Conservation (phyloP, 2,329 filamentous ascomycete genomes). For the Phoma sp. region DNA sequence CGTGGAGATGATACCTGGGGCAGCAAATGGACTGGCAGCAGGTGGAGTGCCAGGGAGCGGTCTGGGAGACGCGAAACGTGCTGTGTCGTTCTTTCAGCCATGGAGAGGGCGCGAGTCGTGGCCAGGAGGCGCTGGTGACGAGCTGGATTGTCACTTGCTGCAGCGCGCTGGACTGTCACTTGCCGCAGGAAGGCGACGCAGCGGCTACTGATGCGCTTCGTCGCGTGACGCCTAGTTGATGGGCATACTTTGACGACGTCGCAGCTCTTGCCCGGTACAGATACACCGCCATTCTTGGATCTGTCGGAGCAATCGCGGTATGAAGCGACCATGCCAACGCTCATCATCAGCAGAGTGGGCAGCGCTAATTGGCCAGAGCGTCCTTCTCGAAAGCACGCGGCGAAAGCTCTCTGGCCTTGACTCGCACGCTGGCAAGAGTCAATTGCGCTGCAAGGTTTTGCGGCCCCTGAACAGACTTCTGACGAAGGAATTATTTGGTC, state of each 20-base stretch:
- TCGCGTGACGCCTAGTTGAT: slow-evolving; percentile 11
- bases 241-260: slow-evolving; percentile 4
- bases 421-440: slow-evolving; percentile 34
- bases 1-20: slow-evolving; percentile 34
- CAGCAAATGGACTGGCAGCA: slow-evolving; percentile 42
- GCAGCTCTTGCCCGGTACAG: slow-evolving; percentile 13
- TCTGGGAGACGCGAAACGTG: slow-evolving; percentile 37
- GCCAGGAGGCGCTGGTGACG: slow-evolving; percentile 38
- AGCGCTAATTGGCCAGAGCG: slow-evolving; percentile 29
- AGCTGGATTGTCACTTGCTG: slow-evolving; percentile 28
- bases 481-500: slow-evolving; percentile 12
- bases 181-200: slow-evolving; percentile 29
- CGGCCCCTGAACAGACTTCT: slow-evolving; percentile 34
- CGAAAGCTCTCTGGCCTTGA: slow-evolving; percentile 36
- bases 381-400: slow-evolving; percentile 37
- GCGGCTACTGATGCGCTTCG: slow-evolving; percentile 11
- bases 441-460: slow-evolving; percentile 20
- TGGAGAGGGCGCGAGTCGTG: slow-evolving; percentile 75
- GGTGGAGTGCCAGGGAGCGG: slow-evolving; percentile 24
- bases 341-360: slow-evolving; percentile 21
- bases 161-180: no score
- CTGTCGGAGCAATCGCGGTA: slow-evolving; percentile 35
- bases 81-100: slow-evolving; percentile 32
- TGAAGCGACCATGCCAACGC: slow-evolving; percentile 35
- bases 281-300: slow-evolving; percentile 43